phyloP scores from a whole-genome alignment of 2,329 filamentous ascomycete species.

The Aspergillus hiratsukae region DNA sequence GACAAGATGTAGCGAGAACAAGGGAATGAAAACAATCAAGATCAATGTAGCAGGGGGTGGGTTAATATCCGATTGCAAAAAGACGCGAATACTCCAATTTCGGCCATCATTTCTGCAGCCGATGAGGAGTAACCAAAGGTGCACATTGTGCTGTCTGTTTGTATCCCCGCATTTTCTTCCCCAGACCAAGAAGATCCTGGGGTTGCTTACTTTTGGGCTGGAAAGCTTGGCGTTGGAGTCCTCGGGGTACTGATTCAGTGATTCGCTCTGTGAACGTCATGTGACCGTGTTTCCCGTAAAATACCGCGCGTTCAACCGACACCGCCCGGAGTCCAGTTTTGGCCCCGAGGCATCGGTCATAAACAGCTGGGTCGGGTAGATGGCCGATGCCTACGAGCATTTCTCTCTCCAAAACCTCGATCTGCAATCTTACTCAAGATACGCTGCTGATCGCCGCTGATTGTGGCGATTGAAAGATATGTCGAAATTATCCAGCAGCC shows the following conservation, averaged over 20 bases:
- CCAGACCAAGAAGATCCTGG: constrained; percentile 4
- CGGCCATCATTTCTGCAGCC: constrained; percentile 3
- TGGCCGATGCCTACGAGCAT: not conserved
- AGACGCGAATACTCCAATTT: not conserved
- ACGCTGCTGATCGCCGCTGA: not conserved
- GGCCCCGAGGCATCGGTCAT: not conserved
- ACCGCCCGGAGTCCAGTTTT: constrained; percentile 3
- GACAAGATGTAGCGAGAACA: not conserved
- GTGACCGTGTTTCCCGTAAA: not conserved
- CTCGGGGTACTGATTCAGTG: not conserved
- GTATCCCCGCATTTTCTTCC: constrained; percentile 9
- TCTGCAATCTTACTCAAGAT: not conserved
- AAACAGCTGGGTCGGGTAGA: not conserved
- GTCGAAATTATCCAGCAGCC: constrained; percentile 66
- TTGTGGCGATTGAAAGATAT: constrained; percentile 41
- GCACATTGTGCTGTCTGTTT: not conserved
- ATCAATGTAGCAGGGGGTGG: not conserved
- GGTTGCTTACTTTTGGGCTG: not conserved
- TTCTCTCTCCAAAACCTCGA: not conserved
- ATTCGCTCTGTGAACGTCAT: not conserved
- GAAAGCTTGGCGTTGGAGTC: constrained; percentile 1
- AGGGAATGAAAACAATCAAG: not conserved
- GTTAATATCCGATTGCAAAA: not conserved
- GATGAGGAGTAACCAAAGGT: not conserved
- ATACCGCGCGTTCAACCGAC: not conserved